These are phyloP conservation scores for Aureobasidium sp. DNA, from an alignment of 2,329 filamentous ascomycete species.

Conservation along the genomic window DNA sequence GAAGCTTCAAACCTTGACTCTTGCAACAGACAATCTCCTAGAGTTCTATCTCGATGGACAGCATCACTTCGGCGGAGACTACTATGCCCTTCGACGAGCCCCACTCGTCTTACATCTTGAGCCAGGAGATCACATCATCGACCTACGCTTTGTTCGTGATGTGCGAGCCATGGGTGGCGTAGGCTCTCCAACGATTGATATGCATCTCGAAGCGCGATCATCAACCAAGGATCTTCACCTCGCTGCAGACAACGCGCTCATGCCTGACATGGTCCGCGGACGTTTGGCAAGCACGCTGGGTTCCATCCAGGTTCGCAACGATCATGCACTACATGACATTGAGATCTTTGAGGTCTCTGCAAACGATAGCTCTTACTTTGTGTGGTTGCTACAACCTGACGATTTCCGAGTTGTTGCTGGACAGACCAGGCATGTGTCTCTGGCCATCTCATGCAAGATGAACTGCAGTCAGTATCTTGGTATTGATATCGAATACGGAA, in stretches of 20 bases:
- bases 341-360: constrained; percentile 23
- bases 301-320: constrained; percentile 44
- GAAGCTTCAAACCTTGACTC: constrained; percentile 29
- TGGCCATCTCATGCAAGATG: constrained; percentile 26
- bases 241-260: constrained; percentile 31
- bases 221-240: constrained; percentile 25
- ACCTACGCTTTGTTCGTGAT: constrained; percentile 47
- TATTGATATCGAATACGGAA: constrained; percentile 2
- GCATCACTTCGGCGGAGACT: constrained; percentile 51
- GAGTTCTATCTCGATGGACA: constrained; percentile 46
- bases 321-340: constrained; percentile 18
- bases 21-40: constrained; percentile 42
- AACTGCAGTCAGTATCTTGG: not conserved
- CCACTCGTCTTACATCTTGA: constrained; percentile 42
- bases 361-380: constrained; percentile 4
- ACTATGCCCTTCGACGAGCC: constrained; percentile 43
- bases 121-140: constrained; percentile 44
- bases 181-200: constrained; percentile 38
- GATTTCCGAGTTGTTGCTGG: constrained; percentile 25
- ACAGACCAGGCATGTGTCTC: constrained; percentile 34
- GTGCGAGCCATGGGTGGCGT: constrained; percentile 49
- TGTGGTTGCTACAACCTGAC: constrained; percentile 5
- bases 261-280: constrained; percentile 45
- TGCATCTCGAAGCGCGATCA: constrained; percentile 31
- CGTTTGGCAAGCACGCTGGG: constrained; percentile 39